Conservation (phyloP, 208 protist genomes). For the Angomonas deanei region DNA sequence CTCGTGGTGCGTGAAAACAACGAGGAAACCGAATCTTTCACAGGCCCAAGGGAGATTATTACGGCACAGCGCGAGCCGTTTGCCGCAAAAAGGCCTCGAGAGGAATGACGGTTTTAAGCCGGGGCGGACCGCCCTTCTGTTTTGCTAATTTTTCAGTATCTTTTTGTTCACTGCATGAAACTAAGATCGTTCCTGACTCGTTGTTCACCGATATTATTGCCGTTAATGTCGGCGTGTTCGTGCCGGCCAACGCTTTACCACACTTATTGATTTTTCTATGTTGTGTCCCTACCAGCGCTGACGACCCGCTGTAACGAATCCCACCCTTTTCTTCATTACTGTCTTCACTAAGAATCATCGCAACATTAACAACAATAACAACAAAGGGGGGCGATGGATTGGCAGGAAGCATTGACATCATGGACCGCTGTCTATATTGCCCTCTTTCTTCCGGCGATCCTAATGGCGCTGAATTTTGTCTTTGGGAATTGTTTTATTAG, state of each 20-base stretch:
- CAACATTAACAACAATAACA: not conserved
- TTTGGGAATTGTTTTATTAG: conserved; percentile 58
- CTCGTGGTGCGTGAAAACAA: conserved; percentile 4
- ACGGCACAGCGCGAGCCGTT: conserved; percentile 46
- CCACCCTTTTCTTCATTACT: not conserved
- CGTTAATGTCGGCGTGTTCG: too few relatives aligned
- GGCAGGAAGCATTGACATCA: conserved; percentile 34
- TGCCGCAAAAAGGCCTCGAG: conserved; percentile 21
- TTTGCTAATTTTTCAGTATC: not conserved
- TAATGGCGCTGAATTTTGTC: conserved; percentile 59
- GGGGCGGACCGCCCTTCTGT: not conserved
- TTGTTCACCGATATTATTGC: not conserved
- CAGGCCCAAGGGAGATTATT: conserved; percentile 24
- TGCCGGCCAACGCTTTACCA: too few relatives aligned
- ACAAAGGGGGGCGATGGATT: not conserved
- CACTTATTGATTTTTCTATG: not conserved
- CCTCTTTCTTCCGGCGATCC: conserved; percentile 33
- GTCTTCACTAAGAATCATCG: not conserved
- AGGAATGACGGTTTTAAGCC: conserved; percentile 3
- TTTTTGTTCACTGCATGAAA: not conserved
- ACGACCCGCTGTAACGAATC: not conserved
- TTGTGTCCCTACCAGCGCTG: not conserved
- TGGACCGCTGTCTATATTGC: conserved; percentile 49
- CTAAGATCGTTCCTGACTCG: too few relatives aligned
- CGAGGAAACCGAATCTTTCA: not conserved